A percentile compares a stretch with the other conserved stretches of the same genome.
phyloP scores from a whole-genome alignment of 2,329 filamentous ascomycete genomes.

The Cyphellophora europaea region DNA sequence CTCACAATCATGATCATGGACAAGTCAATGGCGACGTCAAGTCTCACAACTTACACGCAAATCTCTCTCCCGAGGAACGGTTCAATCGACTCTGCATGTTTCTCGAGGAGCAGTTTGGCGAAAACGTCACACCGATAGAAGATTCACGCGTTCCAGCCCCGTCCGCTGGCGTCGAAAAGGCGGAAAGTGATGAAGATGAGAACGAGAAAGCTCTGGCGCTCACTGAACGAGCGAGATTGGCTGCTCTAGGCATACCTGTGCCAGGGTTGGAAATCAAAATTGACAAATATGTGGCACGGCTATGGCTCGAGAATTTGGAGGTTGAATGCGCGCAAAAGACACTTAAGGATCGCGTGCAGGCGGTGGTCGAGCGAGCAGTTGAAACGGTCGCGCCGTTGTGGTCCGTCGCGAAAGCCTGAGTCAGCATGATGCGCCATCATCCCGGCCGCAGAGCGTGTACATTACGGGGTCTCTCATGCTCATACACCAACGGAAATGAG shows the following conservation, averaged over 20 bases:
- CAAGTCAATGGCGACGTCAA: conserved; percentile 15
- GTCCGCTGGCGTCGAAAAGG: conserved; percentile 23
- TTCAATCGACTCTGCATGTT: conserved; percentile 87
- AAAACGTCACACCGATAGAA: conserved; percentile 70
- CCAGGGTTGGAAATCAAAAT: conserved; percentile 80
- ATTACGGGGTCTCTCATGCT: no score
- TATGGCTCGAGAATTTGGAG: conserved; percentile 88
- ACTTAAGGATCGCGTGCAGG: conserved; percentile 73
- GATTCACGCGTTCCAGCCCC: conserved; percentile 22
- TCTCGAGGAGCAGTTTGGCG: conserved; percentile 92
- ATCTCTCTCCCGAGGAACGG: conserved; percentile 63
- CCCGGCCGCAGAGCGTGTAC: no score
- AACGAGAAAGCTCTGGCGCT: conserved; percentile 48
- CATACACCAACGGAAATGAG: no score
- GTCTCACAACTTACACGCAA: conserved; percentile 61
- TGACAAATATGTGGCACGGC: conserved; percentile 75
- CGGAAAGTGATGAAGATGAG: conserved; percentile 34
- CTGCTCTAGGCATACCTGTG: conserved; percentile 78
- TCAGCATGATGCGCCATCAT: no score
- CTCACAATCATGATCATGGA: conserved; percentile 44
- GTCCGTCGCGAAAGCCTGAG: conserved; percentile 16
- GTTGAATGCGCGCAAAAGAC: conserved; percentile 76
- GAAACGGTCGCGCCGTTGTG: conserved; percentile 73
- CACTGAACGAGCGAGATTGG: conserved; percentile 67
- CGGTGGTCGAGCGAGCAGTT: conserved; percentile 80